Evolutionary conservation across 2,329 filamentous ascomycete species (phyloP).

Genomic region (Metarhizium humberi): DNA sequence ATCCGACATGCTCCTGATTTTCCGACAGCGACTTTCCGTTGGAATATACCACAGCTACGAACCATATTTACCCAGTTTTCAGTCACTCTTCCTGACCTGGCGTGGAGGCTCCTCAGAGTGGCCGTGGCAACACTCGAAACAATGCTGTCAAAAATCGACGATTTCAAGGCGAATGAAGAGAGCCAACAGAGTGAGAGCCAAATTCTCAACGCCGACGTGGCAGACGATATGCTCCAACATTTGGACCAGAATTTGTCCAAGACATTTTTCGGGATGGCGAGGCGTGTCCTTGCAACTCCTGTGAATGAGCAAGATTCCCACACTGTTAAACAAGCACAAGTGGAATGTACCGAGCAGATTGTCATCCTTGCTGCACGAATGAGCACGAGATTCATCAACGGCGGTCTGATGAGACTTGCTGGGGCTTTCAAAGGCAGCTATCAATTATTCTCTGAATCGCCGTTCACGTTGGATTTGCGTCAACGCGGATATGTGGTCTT

Average conservation of each 20-base stretch:
- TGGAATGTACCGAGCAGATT: constrained; percentile 32
- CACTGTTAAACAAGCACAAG: constrained; percentile 12
- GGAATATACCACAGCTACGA: constrained; percentile 41
- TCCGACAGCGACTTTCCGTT: constrained; percentile 35
- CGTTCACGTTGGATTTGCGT: constrained; percentile 27
- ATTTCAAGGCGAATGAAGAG: constrained; percentile 27
- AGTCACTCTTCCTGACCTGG: constrained; percentile 30
- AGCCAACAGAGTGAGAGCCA: constrained; percentile 29
- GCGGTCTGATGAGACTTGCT: constrained; percentile 32
- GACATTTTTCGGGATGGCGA: constrained; percentile 38
- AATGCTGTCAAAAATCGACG: constrained; percentile 36
- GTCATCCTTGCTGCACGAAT: constrained; percentile 37
- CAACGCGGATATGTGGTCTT: constrained; percentile 39
- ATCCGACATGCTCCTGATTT: constrained; percentile 36
- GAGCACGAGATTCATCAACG: constrained; percentile 33
- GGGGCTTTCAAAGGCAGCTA: constrained; percentile 41
- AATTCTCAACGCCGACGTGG: constrained; percentile 28
- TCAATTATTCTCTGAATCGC: constrained; percentile 36
- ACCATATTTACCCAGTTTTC: constrained; percentile 41
- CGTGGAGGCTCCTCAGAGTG: constrained; percentile 37
- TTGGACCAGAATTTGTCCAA: constrained; percentile 40
- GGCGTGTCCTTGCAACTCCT: constrained; percentile 23
- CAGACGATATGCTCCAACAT: constrained; percentile 36
- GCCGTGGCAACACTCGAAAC: constrained; percentile 37
- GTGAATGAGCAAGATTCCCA: constrained; percentile 8